Conservation (phyloP, 2,329 filamentous ascomycete genomes). For the Pseudogymnoascus pannorum region DNA sequence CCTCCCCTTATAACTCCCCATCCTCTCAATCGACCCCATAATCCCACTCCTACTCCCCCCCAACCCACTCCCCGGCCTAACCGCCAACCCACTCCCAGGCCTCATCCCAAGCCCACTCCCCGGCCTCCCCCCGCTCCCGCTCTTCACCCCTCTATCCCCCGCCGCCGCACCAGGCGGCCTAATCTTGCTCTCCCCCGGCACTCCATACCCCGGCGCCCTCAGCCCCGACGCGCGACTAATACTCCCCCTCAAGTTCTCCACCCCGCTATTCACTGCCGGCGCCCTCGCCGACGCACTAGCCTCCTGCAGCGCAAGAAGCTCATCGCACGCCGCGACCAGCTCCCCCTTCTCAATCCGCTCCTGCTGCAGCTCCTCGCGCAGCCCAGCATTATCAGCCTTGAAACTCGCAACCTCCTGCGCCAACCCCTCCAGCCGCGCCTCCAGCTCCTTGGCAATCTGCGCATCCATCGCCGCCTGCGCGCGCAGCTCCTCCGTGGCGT, state of each 20-base stretch:
- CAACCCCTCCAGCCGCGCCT: constrained; percentile 68
- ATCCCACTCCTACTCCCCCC: constrained; percentile 60
- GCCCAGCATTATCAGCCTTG: constrained; percentile 59
- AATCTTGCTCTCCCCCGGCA: constrained; percentile 38
- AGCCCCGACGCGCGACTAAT: constrained; percentile 51
- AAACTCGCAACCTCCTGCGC: constrained; percentile 65
- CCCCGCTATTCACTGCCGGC: constrained; percentile 30
- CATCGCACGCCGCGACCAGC: constrained; percentile 71
- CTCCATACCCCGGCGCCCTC: constrained; percentile 45
- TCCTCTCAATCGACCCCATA: constrained; percentile 80
- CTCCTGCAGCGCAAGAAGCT: constrained; percentile 68
- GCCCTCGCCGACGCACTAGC: constrained; percentile 28
- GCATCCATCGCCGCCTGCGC: constrained; percentile 56
- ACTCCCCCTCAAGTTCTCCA: constrained; percentile 47
- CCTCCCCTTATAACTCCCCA: constrained; percentile 54
- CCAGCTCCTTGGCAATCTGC: constrained; percentile 60
- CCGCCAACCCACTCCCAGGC: constrained; percentile 30
- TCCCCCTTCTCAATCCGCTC: constrained; percentile 81
- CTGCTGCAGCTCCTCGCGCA: constrained; percentile 59
- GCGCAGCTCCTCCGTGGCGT: constrained; percentile 39
- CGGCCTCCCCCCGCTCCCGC: constrained; percentile 27
- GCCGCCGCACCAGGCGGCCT: constrained; percentile 26
- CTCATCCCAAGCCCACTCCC: constrained; percentile 12
- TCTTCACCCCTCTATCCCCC: constrained; percentile 29
- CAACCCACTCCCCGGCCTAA: constrained; percentile 28